A percentile compares a stretch with the other conserved stretches of the same genome.
Evolutionary conservation across 2,329 filamentous ascomycete genomes (phyloP).

Genomic region (Neospermospora avenae): DNA sequence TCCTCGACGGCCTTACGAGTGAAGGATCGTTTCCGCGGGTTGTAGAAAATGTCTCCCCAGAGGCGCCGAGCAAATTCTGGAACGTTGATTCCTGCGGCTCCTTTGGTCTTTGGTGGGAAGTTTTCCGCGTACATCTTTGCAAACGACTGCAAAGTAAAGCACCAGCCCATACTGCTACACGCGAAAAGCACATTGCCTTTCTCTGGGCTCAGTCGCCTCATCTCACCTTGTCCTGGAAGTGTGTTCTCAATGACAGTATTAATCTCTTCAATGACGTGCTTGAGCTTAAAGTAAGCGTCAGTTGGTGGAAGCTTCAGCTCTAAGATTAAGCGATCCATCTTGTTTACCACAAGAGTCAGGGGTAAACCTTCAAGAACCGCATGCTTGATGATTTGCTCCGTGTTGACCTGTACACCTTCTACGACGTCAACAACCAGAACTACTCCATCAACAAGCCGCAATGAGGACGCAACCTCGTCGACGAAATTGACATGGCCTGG

Average conservation of each 20-base stretch:
- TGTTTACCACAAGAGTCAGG: slow-evolving; percentile 89
- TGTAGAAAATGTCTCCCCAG: slow-evolving; percentile 98
- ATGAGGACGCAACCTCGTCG: slow-evolving; percentile 86
- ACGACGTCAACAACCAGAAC: slow-evolving; percentile 94
- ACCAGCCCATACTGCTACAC: slow-evolving; percentile 92
- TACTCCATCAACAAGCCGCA: slow-evolving; percentile 86
- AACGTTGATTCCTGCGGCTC: slow-evolving; percentile 63
- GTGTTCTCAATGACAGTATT: slow-evolving; percentile 93
- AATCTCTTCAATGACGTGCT: slow-evolving; percentile 97
- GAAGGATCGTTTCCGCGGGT: slow-evolving; percentile 85
- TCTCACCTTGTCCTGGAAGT: slow-evolving; percentile 75
- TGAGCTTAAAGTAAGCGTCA: slow-evolving; percentile 98
- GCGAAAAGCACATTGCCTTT: slow-evolving; percentile 98
- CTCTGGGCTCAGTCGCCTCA: slow-evolving; percentile 82
- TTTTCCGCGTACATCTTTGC: slow-evolving; percentile 93
- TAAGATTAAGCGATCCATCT: slow-evolving; percentile 91
- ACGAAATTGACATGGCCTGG: slow-evolving; percentile 98
- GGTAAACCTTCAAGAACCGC: slow-evolving; percentile 87
- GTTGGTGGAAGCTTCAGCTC: slow-evolving; percentile 91
- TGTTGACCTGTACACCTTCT: slow-evolving; percentile 98
- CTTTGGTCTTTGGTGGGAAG: slow-evolving; percentile 48
- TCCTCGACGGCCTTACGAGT: slow-evolving; percentile 84
- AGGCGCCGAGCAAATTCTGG: slow-evolving; percentile 80
- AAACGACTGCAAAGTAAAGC: slow-evolving; percentile 91
- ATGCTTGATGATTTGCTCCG: slow-evolving; percentile 95